Conservation (phyloP, 306 rosid genomes). For the Chamaecrista fasciculata region DNA sequence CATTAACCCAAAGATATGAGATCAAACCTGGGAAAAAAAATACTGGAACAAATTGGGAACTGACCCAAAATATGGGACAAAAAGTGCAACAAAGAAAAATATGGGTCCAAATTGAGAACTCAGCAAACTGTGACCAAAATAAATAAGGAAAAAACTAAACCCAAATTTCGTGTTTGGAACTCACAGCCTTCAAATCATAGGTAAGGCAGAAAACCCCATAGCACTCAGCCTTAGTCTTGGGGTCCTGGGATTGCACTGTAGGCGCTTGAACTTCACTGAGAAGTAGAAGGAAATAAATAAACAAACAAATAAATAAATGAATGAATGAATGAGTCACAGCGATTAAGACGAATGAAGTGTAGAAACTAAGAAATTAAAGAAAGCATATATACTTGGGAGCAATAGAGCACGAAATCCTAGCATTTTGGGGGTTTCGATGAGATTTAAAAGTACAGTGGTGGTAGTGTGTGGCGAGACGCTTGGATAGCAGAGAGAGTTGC, state of each 20-base stretch:
- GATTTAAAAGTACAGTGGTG: slow-evolving; percentile 41
- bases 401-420: slow-evolving; percentile 67
- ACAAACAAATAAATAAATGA: background rate
- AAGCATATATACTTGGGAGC: slow-evolving; percentile 77
- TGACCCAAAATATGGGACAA: no score
- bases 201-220: slow-evolving; percentile 96
- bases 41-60: no score
- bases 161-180: no score
- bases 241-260: slow-evolving; percentile 40
- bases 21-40: no score
- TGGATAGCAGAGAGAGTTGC: slow-evolving; percentile 52
- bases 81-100: no score
- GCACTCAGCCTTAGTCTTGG: slow-evolving; percentile 74
- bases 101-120: no score
- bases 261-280: slow-evolving; percentile 80
- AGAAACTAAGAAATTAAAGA: slow-evolving; percentile 2
- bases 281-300: background rate
- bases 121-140: no score
- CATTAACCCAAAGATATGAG: no score
- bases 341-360: background rate
- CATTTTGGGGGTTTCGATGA: slow-evolving; percentile 33
- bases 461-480: slow-evolving; percentile 32
- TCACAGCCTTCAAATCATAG: slow-evolving; percentile 93
- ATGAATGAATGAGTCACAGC: slow-evolving; percentile 6
- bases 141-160: no score